Base-by-base conservation (phyloP, 1,139 yeast genomes). In the Pichia kudriavzevii region DNA sequence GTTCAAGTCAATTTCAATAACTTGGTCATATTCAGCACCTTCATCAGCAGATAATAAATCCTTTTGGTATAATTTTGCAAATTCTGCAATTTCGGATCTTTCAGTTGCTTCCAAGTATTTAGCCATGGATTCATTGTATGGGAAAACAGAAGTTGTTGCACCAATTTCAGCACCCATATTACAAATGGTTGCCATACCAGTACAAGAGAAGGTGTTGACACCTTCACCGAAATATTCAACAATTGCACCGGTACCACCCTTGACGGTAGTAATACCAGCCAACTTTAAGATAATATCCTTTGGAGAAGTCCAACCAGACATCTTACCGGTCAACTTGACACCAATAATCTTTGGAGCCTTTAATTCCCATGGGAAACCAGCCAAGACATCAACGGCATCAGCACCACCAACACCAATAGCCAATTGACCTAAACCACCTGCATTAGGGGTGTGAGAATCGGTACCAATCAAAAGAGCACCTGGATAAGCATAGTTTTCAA, bases 371-470 rank as follows among this genome's bases (percentile, higher is more conserved):
- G 98, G 81, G 55, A 83, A 72, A 61, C 80, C 80, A 47, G 96
- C 87, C 83, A 91, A 76, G 55, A 84, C 98, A 66, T 91, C 97
- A 56, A 91, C 97, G 50, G 97, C 97, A 65, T 91, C 98, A 56
- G 98, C 98, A 79, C 97, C 98, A 77, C 98, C 98, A 52, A 91
- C 97, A 79, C 97, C 98, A 60, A 91, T 91, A 55, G 97, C 97
- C 56, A 88, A 74, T 72, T 83, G 94, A 70, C 98, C 98, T 58
- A 91, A 75, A 68, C 97, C 98, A 75, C 98, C 97, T 51, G 97
- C 98, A 63, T 91, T 91, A 51, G 97, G 97, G 54, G 98, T 91
- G 70, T 91, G 97, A 30, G 97, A 88, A 67, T 91, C 98, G 46
- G 98, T 88, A 72, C 98, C 97, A 53, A 91, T 81, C 68, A 91